These are phyloP conservation scores for Leccinum subfulvum DNA, from an alignment of 1,284 basidiomycete species.

Conservation along the genomic window DNA sequence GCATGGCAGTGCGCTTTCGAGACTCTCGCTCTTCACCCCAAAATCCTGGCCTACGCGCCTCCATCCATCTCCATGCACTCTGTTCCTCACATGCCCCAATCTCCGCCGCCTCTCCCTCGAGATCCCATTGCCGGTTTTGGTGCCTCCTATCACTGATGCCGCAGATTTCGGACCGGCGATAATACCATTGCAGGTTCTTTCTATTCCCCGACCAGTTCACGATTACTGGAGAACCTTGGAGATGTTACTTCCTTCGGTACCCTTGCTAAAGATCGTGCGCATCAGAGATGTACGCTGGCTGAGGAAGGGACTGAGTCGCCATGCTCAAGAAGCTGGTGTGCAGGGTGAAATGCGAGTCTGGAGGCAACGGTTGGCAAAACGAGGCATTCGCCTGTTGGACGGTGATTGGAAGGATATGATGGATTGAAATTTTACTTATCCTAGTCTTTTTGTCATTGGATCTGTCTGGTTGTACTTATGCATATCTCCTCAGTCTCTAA, in stretches of 20 bases:
- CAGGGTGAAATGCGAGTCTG: conserved; percentile 77
- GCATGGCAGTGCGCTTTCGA: conserved; percentile 62
- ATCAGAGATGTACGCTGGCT: conserved; percentile 71
- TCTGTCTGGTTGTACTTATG: conserved; percentile 9
- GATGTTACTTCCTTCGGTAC: conserved; percentile 53
- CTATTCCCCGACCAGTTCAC: conserved; percentile 64
- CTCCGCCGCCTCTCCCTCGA: conserved; percentile 69
- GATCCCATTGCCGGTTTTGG: conserved; percentile 54
- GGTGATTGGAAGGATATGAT: conserved; percentile 59
- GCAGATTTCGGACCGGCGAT: conserved; percentile 31
- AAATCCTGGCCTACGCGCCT: conserved; percentile 69
- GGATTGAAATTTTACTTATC: conserved; percentile 22
- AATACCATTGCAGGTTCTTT: conserved; percentile 61
- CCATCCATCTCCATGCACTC: conserved; percentile 53
- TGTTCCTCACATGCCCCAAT: conserved; percentile 56
- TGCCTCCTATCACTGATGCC: conserved; percentile 29
- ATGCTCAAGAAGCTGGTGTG: conserved; percentile 67
- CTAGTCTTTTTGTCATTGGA: conserved; percentile 6
- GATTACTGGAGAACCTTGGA: conserved; percentile 58
- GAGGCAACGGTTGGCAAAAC: conserved; percentile 55
- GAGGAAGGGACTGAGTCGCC: conserved; percentile 57
- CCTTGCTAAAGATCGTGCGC: conserved; percentile 54
- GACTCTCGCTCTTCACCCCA: conserved; percentile 66
- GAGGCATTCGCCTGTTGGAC: conserved; percentile 62
- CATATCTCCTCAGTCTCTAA: not conserved